Base-by-base conservation (phyloP, 176 grass and related monocot genomes). In the Cenchrus americanus region DNA sequence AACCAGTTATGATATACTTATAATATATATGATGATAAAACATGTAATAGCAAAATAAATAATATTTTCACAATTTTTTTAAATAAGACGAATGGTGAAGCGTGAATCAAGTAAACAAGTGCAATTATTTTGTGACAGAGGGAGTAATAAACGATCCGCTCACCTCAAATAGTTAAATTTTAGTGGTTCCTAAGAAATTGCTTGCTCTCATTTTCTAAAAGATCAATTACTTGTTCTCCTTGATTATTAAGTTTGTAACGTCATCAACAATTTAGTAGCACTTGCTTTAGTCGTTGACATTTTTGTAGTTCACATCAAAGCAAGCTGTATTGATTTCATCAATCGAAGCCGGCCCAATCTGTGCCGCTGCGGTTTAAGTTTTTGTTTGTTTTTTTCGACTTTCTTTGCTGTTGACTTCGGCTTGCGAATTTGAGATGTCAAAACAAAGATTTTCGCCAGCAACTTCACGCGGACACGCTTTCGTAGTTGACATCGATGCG, bases 401-500 rank as follows among this genome's bases (percentile, higher is more conserved):
- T 2, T 6, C 4, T 53, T 53, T 17, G 5, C 51, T 53, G 2
- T 34, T 34, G 53, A 40, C 7, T 19, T 66, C 34, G n/a, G n/a
- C n/a, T n/a, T n/a, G n/a, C n/a, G n/a, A n/a, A n/a, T n/a, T n/a
- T n/a, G n/a, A n/a, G n/a, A n/a, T n/a, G n/a, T n/a, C n/a, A n/a
- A n/a, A n/a, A n/a, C n/a, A n/a, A n/a, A n/a, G n/a, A n/a, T n/a
- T n/a, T n/a, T n/a, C n/a, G n/a, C n/a, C n/a, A n/a, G n/a, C n/a
- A n/a, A n/a, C n/a, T n/a, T n/a, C 10, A 41, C 42, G 42, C 42
- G 1, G 15, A 32, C 13, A 34, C 61, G 60, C 46, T 30, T 40
- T 40, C 44, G 27, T 15, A 22, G 53, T 41, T 78, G 74, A 69
- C 83, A 46, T 46, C 15, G 53, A 77, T 78, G 66, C 62, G 15